Conservation (phyloP, 768 basidiomycete species). For the Collybia nuda region DNA sequence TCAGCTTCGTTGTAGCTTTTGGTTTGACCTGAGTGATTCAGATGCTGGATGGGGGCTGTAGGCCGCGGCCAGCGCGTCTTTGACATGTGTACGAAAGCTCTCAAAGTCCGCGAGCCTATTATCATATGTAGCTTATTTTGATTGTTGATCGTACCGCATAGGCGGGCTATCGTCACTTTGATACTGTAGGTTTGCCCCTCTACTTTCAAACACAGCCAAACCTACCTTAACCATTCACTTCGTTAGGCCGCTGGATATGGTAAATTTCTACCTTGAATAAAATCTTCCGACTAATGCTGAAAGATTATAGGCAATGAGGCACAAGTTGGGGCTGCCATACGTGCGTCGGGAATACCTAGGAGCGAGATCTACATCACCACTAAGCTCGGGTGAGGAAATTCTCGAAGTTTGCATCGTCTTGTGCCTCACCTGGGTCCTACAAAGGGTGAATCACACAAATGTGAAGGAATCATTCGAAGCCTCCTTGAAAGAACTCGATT, state of each 20-base stretch:
- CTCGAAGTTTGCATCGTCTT: too few relatives aligned
- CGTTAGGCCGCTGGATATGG: conserved; percentile 27
- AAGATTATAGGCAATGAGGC: conserved; percentile 39
- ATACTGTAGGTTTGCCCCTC: conserved; percentile 25
- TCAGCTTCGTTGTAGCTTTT: conserved; percentile 1
- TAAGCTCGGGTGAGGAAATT: conserved; percentile 36
- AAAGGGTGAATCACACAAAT: too few relatives aligned
- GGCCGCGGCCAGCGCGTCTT: conserved; percentile 39
- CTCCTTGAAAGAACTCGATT: too few relatives aligned
- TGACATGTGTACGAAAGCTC: conserved; percentile 31
- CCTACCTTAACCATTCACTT: neutral
- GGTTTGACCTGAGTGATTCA: neutral
- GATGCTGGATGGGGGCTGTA: conserved; percentile 38
- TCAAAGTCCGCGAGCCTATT: conserved; percentile 23
- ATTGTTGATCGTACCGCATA: conserved; percentile 13
- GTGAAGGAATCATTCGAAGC: too few relatives aligned
- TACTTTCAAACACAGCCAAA: neutral
- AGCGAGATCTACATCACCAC: conserved; percentile 49
- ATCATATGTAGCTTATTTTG: neutral
- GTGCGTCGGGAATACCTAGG: conserved; percentile 42
- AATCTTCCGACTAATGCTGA: neutral
- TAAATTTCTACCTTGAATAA: conserved; percentile 1
- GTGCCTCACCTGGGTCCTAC: neutral
- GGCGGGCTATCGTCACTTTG: conserved; percentile 49
- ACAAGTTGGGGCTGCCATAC: conserved; percentile 43